These are phyloP conservation scores for Saccharomycopsis sp. DNA, from an alignment of 805 yeast genomes.

Conservation along the genomic window DNA sequence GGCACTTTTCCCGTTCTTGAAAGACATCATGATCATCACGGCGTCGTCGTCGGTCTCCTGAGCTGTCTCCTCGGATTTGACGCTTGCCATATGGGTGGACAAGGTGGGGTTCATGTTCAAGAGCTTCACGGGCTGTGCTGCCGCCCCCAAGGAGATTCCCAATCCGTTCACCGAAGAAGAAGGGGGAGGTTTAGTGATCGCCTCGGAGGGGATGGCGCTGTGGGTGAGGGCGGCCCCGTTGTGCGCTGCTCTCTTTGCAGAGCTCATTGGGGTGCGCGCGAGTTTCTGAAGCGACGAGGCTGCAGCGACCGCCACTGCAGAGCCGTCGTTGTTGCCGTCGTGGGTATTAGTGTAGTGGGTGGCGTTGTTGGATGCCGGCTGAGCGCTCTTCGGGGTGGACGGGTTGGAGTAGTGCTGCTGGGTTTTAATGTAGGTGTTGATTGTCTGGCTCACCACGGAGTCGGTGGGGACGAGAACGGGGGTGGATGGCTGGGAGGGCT, in stretches of 20 bases:
- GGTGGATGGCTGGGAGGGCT: too few species aligned
- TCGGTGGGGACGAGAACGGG: too few species aligned
- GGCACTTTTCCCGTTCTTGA: slow-evolving; percentile 12
- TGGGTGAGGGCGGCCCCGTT: not conserved
- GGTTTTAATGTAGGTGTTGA: not conserved
- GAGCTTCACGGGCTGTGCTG: too few species aligned
- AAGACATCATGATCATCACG: slow-evolving; percentile 20
- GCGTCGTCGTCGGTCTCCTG: slow-evolving; percentile 19
- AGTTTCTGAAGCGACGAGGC: slow-evolving; percentile 3
- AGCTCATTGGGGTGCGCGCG: not conserved
- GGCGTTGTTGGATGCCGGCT: not conserved
- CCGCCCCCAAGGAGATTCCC: not conserved
- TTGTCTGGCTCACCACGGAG: not conserved
- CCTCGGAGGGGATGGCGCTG: not conserved
- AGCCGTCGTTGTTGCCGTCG: not conserved
- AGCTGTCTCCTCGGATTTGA: too few species aligned
- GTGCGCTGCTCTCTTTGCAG: not conserved
- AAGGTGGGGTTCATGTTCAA: not conserved
- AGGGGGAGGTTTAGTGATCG: too few species aligned
- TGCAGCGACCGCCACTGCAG: not conserved
- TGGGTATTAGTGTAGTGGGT: not conserved
- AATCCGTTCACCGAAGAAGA: not conserved
- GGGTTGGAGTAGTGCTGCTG: slow-evolving; percentile 9
- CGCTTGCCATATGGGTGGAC: not conserved
- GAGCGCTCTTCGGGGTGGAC: slow-evolving; percentile 9